Evolutionary conservation across 345 rosid genomes (phyloP).

Genomic region (Moringa oleifera): DNA sequence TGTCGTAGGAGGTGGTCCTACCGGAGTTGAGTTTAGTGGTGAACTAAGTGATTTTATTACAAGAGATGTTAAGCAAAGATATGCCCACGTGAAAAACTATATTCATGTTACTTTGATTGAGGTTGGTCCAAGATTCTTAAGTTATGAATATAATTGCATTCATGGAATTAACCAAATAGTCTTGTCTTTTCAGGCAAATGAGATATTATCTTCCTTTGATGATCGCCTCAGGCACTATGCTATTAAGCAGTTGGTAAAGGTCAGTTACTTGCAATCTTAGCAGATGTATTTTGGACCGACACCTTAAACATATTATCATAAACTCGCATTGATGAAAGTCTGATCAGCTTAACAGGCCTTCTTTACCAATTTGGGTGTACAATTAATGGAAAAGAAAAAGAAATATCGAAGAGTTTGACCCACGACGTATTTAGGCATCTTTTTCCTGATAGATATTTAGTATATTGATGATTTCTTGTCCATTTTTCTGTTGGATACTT

Average conservation of each 20-base stretch:
- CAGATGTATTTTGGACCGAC: neutral
- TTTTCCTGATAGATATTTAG: neutral
- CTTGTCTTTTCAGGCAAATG: conserved; percentile 58
- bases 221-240: conserved; percentile 92
- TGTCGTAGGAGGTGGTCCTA: conserved; percentile 98
- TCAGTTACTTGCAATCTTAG: conserved; percentile 18
- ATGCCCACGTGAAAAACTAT: conserved; percentile 78
- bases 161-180: neutral
- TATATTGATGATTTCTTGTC: neutral
- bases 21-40: conserved; percentile 97
- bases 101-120: conserved; percentile 90
- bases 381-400: too few species aligned
- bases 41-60: conserved; percentile 89
- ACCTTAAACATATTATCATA: neutral
- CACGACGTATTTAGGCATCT: too few species aligned
- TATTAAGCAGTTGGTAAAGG: conserved; percentile 84
- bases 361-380: too few species aligned
- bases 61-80: conserved; percentile 82
- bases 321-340: too few species aligned
- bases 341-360: too few species aligned
- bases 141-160: neutral
- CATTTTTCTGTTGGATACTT: neutral
- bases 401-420: too few species aligned
- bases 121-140: conserved; percentile 39
- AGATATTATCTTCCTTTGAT: conserved; percentile 89